These are phyloP conservation scores for Microbotryum scabiosae DNA, from an alignment of 1,284 basidiomycete genomes.

Conservation along the genomic window DNA sequence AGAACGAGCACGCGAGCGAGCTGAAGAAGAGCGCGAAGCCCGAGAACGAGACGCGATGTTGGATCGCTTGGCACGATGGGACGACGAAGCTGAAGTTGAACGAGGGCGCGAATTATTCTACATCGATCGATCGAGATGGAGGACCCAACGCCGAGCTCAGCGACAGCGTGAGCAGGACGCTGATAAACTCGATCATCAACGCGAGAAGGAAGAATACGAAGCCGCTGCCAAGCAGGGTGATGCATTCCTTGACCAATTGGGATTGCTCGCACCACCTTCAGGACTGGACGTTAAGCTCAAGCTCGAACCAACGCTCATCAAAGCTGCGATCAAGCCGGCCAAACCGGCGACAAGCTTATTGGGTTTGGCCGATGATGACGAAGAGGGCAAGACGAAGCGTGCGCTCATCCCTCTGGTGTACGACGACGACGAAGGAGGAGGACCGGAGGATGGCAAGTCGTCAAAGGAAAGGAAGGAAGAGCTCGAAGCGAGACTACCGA, in stretches of 20 bases:
- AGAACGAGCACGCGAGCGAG: constrained; percentile 24
- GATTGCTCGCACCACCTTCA: not conserved
- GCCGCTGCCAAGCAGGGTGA: constrained; percentile 34
- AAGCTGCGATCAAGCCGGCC: constrained; percentile 14
- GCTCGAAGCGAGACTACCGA: constrained; percentile 33
- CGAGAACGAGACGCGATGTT: constrained; percentile 25
- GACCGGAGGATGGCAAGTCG: constrained; percentile 27
- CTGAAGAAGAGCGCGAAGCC: constrained; percentile 22
- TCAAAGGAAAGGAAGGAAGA: constrained; percentile 7
- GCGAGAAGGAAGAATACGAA: constrained; percentile 35
- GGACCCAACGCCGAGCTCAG: constrained; percentile 31
- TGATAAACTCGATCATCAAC: constrained; percentile 35
- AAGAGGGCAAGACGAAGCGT: constrained; percentile 35
- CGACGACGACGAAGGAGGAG: constrained; percentile 34
- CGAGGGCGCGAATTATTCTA: constrained; percentile 25
- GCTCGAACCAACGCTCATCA: constrained; percentile 16
- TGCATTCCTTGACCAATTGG: constrained; percentile 33
- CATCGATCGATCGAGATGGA: constrained; percentile 33
- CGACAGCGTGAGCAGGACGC: constrained; percentile 35
- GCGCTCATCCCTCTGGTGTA: constrained; percentile 37
- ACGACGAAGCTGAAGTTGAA: constrained; percentile 29
- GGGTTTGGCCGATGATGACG: constrained; percentile 35
- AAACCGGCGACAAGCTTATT: constrained; percentile 24
- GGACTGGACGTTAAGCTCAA: constrained; percentile 20
- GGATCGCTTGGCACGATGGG: constrained; percentile 22